Base-by-base conservation (phyloP, 345 rosid genomes). In the Eucalyptus caleyi region DNA sequence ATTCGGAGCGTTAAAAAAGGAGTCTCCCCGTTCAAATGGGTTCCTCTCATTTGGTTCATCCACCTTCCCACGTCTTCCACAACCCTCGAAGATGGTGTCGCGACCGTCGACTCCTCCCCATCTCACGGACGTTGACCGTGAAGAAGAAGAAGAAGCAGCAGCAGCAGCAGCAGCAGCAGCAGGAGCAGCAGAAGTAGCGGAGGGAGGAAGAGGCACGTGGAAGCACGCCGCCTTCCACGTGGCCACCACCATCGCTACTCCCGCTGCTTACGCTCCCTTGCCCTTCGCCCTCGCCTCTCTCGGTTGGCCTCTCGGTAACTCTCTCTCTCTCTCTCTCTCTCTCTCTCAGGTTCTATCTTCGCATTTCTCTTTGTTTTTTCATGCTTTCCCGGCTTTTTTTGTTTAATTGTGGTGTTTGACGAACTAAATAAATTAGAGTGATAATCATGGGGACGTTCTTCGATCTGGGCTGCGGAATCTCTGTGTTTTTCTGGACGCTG, bases 221-320 rank as follows among this genome's bases (percentile, higher is more conserved):
- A 94, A 92, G 90, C 95, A 94, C 87, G 94, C 95, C 54, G 94
- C 95, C 85, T 93, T 94, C 87, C 96, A 94, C 81, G 93, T 93
- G 32, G 94, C 96, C 86, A 94, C 96, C 18, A 94, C 95, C 65
- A 94, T 94, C 23, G 96, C 94, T 24, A 93, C 94, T 40, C 96
- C 94, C 47, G 94, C 96, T 54, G 96, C 95, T 87, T 94, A 93
- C 88, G 95, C 95, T 72, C 94, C 95, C 82, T 86, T 93, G 87
- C 95, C 96, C 34, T 94, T 94, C 34, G 95, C 94, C 23, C 93
- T 94, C 37, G 95, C 96, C 89, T 93, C 95, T 85, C 95, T 93
- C 67, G 95, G 95, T 21, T 94, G 96, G 95, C 86, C 94, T 82
- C 93, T 93, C 13, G 94, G 96, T 93, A 89, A 47, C 6, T 40